Conservation (phyloP, 495 filamentous ascomycete genomes). For the Penicillium macrosclerotiorum region DNA sequence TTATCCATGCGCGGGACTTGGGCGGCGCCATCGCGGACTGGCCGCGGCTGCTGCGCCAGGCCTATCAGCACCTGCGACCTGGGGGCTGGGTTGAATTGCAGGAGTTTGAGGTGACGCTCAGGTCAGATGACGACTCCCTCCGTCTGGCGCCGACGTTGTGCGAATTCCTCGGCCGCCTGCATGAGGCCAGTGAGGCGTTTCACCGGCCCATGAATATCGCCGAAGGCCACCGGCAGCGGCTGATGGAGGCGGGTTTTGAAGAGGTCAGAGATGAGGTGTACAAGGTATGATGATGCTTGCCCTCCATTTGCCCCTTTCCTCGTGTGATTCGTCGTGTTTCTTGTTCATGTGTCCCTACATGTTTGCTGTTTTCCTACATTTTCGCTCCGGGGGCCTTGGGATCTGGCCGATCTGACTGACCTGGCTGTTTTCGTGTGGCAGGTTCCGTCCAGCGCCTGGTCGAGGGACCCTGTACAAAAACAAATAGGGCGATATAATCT, state of each 20-base stretch:
- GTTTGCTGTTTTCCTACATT: background rate
- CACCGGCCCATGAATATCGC: slow-evolving; percentile 42
- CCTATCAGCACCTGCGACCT: slow-evolving; percentile 42
- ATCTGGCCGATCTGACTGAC: background rate
- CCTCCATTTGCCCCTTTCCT: background rate
- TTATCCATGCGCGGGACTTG: slow-evolving; percentile 48
- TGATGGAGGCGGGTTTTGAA: slow-evolving; percentile 38
- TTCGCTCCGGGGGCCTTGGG: too few species aligned
- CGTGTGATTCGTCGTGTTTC: background rate
- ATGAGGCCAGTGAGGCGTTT: slow-evolving; percentile 36
- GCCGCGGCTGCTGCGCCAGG: slow-evolving; percentile 35
- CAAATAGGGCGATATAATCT: slow-evolving; percentile 43
- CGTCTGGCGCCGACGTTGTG: slow-evolving; percentile 27
- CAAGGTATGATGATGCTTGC: slow-evolving; percentile 34
- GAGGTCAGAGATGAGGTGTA: slow-evolving; percentile 40
- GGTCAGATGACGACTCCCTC: slow-evolving; percentile 41
- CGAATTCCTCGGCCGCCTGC: slow-evolving; percentile 31
- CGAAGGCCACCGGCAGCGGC: slow-evolving; percentile 23
- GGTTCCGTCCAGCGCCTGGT: slow-evolving; percentile 44
- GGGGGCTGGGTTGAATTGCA: slow-evolving; percentile 56
- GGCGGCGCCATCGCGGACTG: slow-evolving; percentile 48
- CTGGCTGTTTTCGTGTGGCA: slow-evolving; percentile 2
- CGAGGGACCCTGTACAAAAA: slow-evolving; percentile 44
- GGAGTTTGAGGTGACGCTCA: slow-evolving; percentile 47
- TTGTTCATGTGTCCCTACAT: background rate